Evolutionary conservation across 1,139 yeast genomes (phyloP), one percentile per base, ranked within the genome.

Genomic region (Taiozyma sp.): DNA sequence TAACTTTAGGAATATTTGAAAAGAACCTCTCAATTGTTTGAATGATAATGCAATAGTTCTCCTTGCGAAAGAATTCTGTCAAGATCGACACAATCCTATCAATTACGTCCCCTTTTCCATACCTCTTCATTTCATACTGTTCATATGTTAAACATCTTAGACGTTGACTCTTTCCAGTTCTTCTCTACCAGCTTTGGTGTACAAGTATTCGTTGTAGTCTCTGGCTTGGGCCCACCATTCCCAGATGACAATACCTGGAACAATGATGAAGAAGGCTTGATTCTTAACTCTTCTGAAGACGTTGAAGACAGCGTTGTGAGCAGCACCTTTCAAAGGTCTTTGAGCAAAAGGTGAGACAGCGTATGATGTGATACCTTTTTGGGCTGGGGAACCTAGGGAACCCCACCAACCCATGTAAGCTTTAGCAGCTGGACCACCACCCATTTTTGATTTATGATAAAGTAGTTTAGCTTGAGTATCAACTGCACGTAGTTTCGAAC

Each of bases 321-420:
- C 79, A 62, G 85, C 82, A 60, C 96, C 97, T 71, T 86, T 85
- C 69, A 93, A 78, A 53, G 98, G 97, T 71, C 82, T 85, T 72
- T 95, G 95, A 54, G 97, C 97, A 63, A 79, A 88, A 57, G 97
- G 96, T 57, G 99, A 87, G 56, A 93, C 91, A 53, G 96, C 77
- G 78, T 93, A 95, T 51, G 83, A 79, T 55, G 90, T 83, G 62
- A 88, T 76, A 71, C 88, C 85, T 74, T 88, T 90, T 77, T 91
- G 98, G 68, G 80, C 80, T 68, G 95, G 95, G 71, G 88, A 79
- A 57, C 95, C 90, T 60, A 70, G 71, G 75, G 76, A 70, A 68
- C 97, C 97, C 98, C 98, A 90, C 97, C 97, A 90, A 66, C 98
- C 98, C 91, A 88, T 83, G 68, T 87, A 90, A 66, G 91, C 69